These are phyloP conservation scores for Cladosporium colombiae DNA, from an alignment of 2,329 filamentous ascomycete species.

Conservation along the genomic window DNA sequence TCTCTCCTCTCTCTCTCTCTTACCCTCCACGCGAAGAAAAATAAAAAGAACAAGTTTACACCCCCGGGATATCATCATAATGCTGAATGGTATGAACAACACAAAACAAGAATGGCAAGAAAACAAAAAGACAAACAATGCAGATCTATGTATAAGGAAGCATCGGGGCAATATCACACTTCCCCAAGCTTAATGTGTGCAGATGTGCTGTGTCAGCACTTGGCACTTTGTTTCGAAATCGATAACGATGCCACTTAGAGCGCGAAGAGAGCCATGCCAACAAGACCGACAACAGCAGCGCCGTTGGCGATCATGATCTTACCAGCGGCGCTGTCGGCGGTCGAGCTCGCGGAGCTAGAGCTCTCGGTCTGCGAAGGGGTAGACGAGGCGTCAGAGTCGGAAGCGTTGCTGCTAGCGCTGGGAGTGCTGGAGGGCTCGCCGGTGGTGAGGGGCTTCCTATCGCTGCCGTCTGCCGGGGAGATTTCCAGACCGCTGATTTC, in stretches of 20 bases:
- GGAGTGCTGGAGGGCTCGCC: conserved; percentile 20
- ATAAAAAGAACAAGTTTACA: background rate
- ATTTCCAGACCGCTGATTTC: conserved; percentile 66
- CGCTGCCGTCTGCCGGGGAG: conserved; percentile 52
- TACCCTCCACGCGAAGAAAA: background rate
- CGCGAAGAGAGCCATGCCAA: conserved; percentile 13
- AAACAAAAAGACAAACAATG: background rate
- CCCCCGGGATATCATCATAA: conserved; percentile 5
- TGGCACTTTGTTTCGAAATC: no score
- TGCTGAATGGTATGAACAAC: background rate
- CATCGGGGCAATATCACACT: background rate
- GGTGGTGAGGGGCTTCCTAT: conserved; percentile 50
- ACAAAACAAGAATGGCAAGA: background rate
- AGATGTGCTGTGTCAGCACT: no score
- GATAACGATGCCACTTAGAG: background rate
- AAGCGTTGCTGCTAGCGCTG: background rate
- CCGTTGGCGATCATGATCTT: conserved; percentile 12
- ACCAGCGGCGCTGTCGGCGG: conserved; percentile 10
- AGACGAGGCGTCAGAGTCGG: background rate
- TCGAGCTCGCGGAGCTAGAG: background rate
- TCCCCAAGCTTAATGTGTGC: no score
- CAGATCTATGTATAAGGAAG: background rate
- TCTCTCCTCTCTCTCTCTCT: background rate
- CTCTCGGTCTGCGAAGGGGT: background rate
- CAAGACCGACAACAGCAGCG: conserved; percentile 9